Evolutionary conservation across 495 filamentous ascomycete genomes (phyloP), one percentile per base, ranked within the genome.

Genomic region (Astrocystis sublimbata): DNA sequence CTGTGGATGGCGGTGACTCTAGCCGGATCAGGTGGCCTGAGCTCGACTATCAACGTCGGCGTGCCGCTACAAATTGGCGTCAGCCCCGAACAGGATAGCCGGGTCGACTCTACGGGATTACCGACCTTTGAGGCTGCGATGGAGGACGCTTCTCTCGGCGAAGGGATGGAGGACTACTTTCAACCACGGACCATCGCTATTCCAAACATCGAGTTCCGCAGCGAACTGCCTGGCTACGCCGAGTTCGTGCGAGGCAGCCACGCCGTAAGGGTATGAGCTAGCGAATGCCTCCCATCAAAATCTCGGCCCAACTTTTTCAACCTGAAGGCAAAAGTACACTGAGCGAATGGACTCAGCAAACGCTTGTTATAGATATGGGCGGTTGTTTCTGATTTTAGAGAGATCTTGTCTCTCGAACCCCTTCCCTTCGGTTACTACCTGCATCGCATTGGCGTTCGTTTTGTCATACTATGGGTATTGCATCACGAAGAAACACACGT

Each of bases 61-160:
- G 61, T 97, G 6, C 93, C 93, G 4, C 71, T 98, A 47, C 93
- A 97, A 73, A 76, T 98, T n/a, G 79, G 69, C 1, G 73, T 79
- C 45, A 83, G 30, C 67, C 60, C 41, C 15, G 58, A 13, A 47
- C 57, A 10, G 41, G 65, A 49, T 30, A 58, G 7, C 35, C 58
- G 9, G 21, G 41, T 43, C 26, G 26, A 53, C 43, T 50, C 70
- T n/a, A 60, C 40, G 15, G 69, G 65, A 17, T 62, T 72, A 35
- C 78, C 79, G 2, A 74, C 69, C 21, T 77, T 77, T 42, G 79
- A 78, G 57, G 59, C 46, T 12, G 71, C 68, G 7, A 64, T 68
- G 59, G 61, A 63, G 21, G 65, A 69, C 23, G 68, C 62, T 3
- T 69, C 71, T 19, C 1, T 66, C 7, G 71, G n/a, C n/a, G n/a